Base-by-base conservation (phyloP, 176 grass and related monocot species). In the Carex cristatella region DNA sequence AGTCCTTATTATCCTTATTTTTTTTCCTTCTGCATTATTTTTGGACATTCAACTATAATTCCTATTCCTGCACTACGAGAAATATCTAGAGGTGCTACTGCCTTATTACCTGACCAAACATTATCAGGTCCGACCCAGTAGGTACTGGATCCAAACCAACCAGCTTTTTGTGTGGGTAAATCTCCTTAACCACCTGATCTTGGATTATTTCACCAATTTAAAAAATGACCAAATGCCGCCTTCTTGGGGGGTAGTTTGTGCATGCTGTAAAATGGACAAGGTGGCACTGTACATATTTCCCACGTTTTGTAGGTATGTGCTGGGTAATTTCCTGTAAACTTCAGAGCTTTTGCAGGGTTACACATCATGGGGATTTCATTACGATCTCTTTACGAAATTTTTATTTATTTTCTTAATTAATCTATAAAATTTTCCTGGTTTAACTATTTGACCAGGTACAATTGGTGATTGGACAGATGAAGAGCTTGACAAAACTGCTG, bases 381-480 rank as follows among this genome's bases (percentile, higher is more conserved):
- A 46, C 3, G 38, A 16, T 72, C 16, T 19, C 33, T 23, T 10
- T 46, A 72, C 2, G 16, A 71, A 44, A 15, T 0, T 72, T 49
- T 74, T 9, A 44, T 8, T 56, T 77, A 55, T 7, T 78, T 74
- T 78, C 49, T 57, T 78, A 57, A 57, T 78, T 57, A 55, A 32
- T 78, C 13, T 78, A 78, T 15, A 77, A 7, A 57, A 32, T 27
- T 55, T 54, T 54, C 12, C 2, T 78, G 51, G 53, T 57, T 57
- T 57, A 57, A 78, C 16, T 81, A 10, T 91, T 35, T 87, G 10
- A 57, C 71, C 60, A 93, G 91, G 91, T 77, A 91, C 89, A 90
- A 91, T 91, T 68, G 84, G 75, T 85, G 91, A 97, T 15, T 97
- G 94, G 94, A 98, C 91, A n/a, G 91, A 95, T 40, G 93, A 91